These are phyloP conservation scores for Arthrobotrys musiformis DNA, from an alignment of 2,329 filamentous ascomycete species.

Conservation along the genomic window DNA sequence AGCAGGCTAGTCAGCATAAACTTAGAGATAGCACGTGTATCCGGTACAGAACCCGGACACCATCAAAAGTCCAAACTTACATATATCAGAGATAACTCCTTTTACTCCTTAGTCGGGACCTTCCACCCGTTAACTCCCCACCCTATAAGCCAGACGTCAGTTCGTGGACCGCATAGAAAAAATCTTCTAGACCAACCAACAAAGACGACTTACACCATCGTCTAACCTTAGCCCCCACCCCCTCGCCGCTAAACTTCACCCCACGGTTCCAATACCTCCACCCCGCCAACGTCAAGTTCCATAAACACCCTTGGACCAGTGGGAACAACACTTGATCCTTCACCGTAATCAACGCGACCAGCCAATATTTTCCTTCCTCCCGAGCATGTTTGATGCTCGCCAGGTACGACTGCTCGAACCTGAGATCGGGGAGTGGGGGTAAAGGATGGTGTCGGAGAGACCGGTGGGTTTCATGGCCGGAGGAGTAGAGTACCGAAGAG, in stretches of 20 bases:
- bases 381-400: conserved; percentile 76
- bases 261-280: conserved; percentile 91
- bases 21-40: no score
- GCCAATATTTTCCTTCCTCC: conserved; percentile 78
- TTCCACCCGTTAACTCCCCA: conserved; percentile 52
- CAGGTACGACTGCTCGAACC: conserved; percentile 98
- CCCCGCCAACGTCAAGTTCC: conserved; percentile 83
- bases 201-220: conserved; percentile 75
- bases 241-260: conserved; percentile 79
- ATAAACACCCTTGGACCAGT: conserved; percentile 85
- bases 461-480: conserved; percentile 59
- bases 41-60: background rate
- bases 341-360: conserved; percentile 83
- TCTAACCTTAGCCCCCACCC: conserved; percentile 78
- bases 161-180: background rate
- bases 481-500: conserved; percentile 70
- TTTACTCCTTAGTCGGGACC: conserved; percentile 13
- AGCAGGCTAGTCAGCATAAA: background rate
- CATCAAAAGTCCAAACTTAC: background rate
- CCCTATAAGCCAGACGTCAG: conserved; percentile 18
- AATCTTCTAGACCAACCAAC: background rate
- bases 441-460: conserved; percentile 70
- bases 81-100: background rate
- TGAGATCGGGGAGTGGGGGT: conserved; percentile 80
- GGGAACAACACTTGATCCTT: conserved; percentile 92